Evolutionary conservation across 2,329 filamentous ascomycete genomes (phyloP).

Genomic region (Ophiostoma piceae): DNA sequence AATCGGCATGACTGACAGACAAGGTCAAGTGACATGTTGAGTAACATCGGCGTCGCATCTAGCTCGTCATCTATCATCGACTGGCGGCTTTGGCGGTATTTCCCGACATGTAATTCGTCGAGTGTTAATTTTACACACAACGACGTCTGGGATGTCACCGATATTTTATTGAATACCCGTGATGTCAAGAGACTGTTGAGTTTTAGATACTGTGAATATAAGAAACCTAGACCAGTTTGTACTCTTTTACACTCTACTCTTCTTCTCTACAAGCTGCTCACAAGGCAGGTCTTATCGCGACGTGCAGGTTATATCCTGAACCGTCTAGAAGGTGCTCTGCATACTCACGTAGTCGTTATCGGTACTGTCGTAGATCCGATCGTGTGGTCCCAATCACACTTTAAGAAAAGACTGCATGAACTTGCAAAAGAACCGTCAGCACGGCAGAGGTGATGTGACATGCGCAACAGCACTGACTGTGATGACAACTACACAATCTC

Average conservation of each 20-base stretch:
- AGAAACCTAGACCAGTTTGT: not conserved
- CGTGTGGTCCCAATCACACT: not conserved
- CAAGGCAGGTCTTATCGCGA: not conserved
- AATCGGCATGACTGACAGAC: not conserved
- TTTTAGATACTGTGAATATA: not conserved
- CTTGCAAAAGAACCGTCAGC: not conserved
- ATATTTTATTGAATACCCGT: not conserved
- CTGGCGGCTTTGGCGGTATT: constrained; percentile 6
- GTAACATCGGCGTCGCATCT: not conserved
- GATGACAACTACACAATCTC: not conserved
- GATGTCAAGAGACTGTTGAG: not conserved
- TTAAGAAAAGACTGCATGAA: not conserved
- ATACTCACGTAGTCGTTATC: not conserved
- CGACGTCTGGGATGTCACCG: not conserved
- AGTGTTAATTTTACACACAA: not conserved
- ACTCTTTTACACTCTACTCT: not conserved
- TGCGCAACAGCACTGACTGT: not conserved
- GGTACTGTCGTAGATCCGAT: not conserved
- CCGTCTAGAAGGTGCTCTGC: not conserved
- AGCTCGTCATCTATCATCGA: not conserved
- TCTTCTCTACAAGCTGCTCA: not conserved
- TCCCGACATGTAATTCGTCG: not conserved
- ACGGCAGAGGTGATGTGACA: not conserved
- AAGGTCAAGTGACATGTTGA: not conserved
- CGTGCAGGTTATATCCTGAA: not conserved